Evolutionary conservation across 73 alveolate genomes (phyloP), one percentile per base, ranked within the genome.

Genomic region (Diophrys sp.): DNA sequence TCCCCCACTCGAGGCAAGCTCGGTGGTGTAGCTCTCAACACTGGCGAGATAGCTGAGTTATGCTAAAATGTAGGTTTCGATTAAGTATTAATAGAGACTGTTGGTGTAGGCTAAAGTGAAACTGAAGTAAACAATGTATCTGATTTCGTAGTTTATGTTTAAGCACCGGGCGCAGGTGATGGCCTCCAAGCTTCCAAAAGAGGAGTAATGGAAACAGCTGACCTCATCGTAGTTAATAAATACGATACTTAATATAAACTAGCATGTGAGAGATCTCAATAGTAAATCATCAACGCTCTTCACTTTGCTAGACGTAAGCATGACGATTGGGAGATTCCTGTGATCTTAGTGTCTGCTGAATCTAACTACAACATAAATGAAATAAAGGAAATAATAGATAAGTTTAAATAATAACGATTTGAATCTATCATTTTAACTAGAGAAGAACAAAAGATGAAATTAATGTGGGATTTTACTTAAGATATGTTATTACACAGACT

Each of bases 151-250:
- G 71, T 90, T 25, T 87, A 80, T 34, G 90, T 90, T 1, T 75
- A 82, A 8, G 88, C 91, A 11, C 96, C 96, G 0, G 96, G 92
- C 2, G 72, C 81, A 2, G 96, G 96, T 29, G 96, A 90, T 73
- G 87, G 85, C 0, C 89, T 90, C 29, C 86, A 90, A 75, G 96
- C 92, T 1, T 54, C 83, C n/a, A 90, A 90, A 62, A 90, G 82
- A 69, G 96, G 96, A 57, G 87, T 90, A 67, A 90, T 90, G 96
- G 96, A 90, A 56, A 90, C 82, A 23, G 96, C 94, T 56, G 96
- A 90, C 54, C 1, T 86, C 70, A 82, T 90, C 2, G 94, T 82
- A 31, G 82, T 90, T 26, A 90, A 90, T 67, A 90, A 90, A 56
- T 90, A 81, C 31, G 96, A 90, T 33, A 28, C 88, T 25, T 88